Evolutionary conservation across 441 rosid species (phyloP), one percentile per base, ranked within the genome.

Genomic region (Erodium moschatum): DNA sequence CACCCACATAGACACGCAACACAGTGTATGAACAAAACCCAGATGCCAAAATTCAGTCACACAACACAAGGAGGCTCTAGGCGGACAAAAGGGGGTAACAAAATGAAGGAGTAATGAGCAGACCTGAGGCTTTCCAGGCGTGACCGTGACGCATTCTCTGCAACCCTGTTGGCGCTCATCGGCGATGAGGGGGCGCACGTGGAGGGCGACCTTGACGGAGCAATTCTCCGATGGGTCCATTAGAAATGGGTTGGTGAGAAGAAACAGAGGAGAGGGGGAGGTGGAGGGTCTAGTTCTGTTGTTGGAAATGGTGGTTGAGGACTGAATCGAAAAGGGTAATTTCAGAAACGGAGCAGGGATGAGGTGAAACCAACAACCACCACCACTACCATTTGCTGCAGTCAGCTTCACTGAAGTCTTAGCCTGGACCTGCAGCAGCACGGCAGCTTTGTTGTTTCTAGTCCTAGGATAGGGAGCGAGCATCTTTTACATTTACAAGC

Each of bases 91-190:
- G 29, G 29, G 27, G 12, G 7, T 2, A 16, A 52, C 18, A 29
- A 29, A 29, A 29, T 29, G 31, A 29, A 29, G 31, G 3, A 29
- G 31, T 29, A 3, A 56, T n/a, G 9, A 56, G 63, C 9, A 18
- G 15, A 87, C 92, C 92, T 87, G 92, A 78, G 92, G 87, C 77
- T 79, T 84, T 66, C 85, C 76, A 58, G 85, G 73, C 31, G 84
- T 75, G 66, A 85, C 80, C 27, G 80, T 65, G 67, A 85, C 90
- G 71, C 90, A 87, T 78, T 85, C 92, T 70, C 73, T 81, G 50
- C 90, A 87, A 35, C 92, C 87, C 69, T 84, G 90, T 70, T 71
- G 67, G 40, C 81, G 77, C 72, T 87, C 92, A 15, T 87, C 90
- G 60, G 81, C 89, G 72, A 85, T 83, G 67, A 87, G 77, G 7